These are phyloP conservation scores for Artemisia annua DNA, from an alignment of 129 eudicot genomes.

Conservation along the genomic window DNA sequence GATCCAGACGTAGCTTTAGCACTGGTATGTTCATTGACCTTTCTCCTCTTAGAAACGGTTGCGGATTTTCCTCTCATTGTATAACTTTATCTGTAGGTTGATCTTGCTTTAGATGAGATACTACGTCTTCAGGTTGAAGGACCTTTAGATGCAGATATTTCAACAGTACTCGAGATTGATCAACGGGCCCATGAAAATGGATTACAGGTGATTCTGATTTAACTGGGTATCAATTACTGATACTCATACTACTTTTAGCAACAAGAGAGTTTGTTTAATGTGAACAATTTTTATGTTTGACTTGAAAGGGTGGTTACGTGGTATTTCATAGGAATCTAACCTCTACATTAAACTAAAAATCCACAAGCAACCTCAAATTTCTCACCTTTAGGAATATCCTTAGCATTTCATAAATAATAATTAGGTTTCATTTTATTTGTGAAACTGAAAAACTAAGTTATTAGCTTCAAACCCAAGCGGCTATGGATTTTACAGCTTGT, in stretches of 20 bases:
- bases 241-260: background rate
- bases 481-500: slow-evolving; percentile 16
- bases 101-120: slow-evolving; percentile 85
- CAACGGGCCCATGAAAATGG: slow-evolving; percentile 98
- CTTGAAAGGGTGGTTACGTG: background rate
- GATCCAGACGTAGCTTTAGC: slow-evolving; percentile 78
- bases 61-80: slow-evolving; percentile 11
- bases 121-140: slow-evolving; percentile 90
- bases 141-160: slow-evolving; percentile 82
- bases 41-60: slow-evolving; percentile 1
- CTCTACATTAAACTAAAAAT: background rate
- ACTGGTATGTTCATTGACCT: slow-evolving; percentile 47
- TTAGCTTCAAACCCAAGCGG: background rate
- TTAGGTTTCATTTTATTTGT: background rate
- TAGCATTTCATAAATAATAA: background rate
- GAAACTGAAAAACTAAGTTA: background rate
- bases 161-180: slow-evolving; percentile 85
- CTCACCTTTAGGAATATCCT: background rate
- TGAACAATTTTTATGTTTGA: background rate
- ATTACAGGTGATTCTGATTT: slow-evolving; percentile 59
- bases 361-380: background rate
- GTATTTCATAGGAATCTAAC: slow-evolving; percentile 4
- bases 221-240: slow-evolving; percentile 2
- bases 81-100: slow-evolving; percentile 53
- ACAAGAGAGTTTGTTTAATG: slow-evolving; percentile 1